Base-by-base conservation (phyloP, 2,329 filamentous ascomycete genomes). In the Cladosporium sp. region DNA sequence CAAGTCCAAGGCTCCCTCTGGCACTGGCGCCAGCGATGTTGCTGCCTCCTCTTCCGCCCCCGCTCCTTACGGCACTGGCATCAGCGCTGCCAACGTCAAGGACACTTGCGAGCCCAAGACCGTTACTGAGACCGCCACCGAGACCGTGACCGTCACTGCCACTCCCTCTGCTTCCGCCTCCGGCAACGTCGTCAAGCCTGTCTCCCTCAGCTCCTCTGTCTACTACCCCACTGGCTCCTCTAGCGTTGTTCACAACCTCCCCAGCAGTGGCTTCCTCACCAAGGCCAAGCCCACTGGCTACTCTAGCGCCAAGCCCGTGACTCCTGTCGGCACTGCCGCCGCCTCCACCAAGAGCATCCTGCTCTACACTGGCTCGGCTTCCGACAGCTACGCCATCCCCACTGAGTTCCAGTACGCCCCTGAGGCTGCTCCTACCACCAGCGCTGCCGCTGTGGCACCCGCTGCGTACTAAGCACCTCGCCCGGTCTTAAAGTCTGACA, bases 111-210 rank as follows among this genome's bases (percentile, higher is more conserved):
- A 66, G 26, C 67, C 69, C 36, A 66, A 57, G 61, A 77, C 75
- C 52, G 74, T 76, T 41, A 78, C 76, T 36, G 74, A 75, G 36
- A 77, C 75, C 28, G 73, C 72, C 70, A 73, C 72, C 68, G 73
- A 74, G 69, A 76, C 73, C 51, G 71, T 74, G 65, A 71, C 70
- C 59, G 72, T 74, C 32, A 73, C 73, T 55, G 70, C 70, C 41
- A 69, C 68, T 59, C 67, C 66, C 28, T 64, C 62, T 58, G 51
- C 66, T 52, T 57, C 70, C 3, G 65, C 64, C 51, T 59, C 65
- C 38, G 60, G 63, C 64, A 66, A 68, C 21, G 62, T 47, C 61
- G 70, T 70, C 32, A 64, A 57, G 62, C 72, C 71, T 34, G 68
- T 71, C 61, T 68, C 70, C 59, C 71, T 70, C 57, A 72, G 66